Percentiles rank a stretch among this genome's conserved stretches.
Conservation (phyloP, 1,139 yeast genomes). For the Candida mesenterica region DNA sequence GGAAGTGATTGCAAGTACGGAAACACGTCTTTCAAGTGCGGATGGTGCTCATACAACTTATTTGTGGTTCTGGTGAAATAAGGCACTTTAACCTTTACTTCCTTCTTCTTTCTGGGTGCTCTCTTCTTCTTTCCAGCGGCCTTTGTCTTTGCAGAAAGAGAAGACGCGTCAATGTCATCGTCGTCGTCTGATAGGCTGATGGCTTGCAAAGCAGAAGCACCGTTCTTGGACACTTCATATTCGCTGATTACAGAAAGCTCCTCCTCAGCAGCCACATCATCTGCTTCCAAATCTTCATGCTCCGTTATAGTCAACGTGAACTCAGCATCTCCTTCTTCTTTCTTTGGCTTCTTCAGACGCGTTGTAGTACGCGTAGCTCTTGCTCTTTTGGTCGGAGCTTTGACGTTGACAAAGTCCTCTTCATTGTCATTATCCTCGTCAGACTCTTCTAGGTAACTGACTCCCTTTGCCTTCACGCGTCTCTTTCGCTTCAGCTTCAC, state of each 20-base stretch:
- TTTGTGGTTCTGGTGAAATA: conserved; percentile 66
- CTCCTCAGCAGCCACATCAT: conserved; percentile 15
- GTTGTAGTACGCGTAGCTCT: conserved; percentile 10
- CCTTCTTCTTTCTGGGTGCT: conserved; percentile 34
- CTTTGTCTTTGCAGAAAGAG: conserved; percentile 22
- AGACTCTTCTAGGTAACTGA: conserved; percentile 25
- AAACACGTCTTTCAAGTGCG: conserved; percentile 71
- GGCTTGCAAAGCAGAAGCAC: conserved; percentile 22
- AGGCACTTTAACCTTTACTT: conserved; percentile 58
- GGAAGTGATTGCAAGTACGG: conserved; percentile 55
- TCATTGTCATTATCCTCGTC: conserved; percentile 19
- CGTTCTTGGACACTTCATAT: conserved; percentile 16
- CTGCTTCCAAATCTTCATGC: conserved; percentile 23
- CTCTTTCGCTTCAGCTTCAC: conserved; percentile 18
- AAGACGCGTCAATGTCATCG: conserved; percentile 15
- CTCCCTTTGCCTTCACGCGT: conserved; percentile 16
- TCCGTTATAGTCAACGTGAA: conserved; percentile 18
- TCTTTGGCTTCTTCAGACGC: conserved; percentile 12
- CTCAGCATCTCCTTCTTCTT: conserved; percentile 21
- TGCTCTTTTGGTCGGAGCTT: conserved; percentile 15
- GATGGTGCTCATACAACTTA: conserved; percentile 70
- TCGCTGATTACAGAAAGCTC: conserved; percentile 16
- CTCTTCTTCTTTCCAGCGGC: conserved; percentile 17
- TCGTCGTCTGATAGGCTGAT: conserved; percentile 24
- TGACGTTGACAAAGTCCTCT: conserved; percentile 17